Evolutionary conservation across 805 yeast genomes (phyloP).

Genomic region (Saccharomycopsis vini): DNA sequence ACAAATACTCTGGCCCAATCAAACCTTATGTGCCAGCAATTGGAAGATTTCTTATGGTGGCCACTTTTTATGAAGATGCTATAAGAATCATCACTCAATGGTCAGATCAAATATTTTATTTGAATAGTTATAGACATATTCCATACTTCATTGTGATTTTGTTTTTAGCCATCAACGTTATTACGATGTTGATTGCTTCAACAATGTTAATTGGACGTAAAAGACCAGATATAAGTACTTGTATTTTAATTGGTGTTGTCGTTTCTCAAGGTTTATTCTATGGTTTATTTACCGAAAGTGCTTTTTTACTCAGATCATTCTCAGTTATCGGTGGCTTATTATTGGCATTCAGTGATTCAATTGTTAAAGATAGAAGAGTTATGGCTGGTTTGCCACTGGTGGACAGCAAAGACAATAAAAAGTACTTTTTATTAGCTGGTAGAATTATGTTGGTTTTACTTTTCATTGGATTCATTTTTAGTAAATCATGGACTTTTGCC

Average conservation of each 20-base stretch:
- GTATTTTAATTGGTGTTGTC: conserved; percentile 60
- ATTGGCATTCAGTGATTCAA: conserved; percentile 77
- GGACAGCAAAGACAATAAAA: conserved; percentile 62
- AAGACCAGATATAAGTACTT: conserved; percentile 61
- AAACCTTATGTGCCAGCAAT: conserved; percentile 77
- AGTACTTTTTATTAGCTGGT: conserved; percentile 80
- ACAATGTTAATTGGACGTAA: conserved; percentile 61
- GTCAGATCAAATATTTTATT: conserved; percentile 81
- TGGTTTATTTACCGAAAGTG: conserved; percentile 74
- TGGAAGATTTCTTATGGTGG: conserved; percentile 85
- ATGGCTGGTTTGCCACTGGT: conserved; percentile 74
- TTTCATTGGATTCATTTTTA: conserved; percentile 76
- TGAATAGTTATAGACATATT: conserved; percentile 68
- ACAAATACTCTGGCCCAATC: conserved; percentile 41
- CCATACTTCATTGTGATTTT: conserved; percentile 70
- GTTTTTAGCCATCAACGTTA: conserved; percentile 56
- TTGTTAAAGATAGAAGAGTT: conserved; percentile 65
- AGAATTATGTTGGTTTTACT: conserved; percentile 76
- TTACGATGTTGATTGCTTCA: conserved; percentile 67
- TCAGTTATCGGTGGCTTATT: conserved; percentile 89
- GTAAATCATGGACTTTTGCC: conserved; percentile 57
- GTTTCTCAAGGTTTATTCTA: conserved; percentile 78
- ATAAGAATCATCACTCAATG: conserved; percentile 78
- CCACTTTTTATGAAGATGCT: conserved; percentile 88
- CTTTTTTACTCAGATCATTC: conserved; percentile 77